Base-by-base conservation (phyloP, 768 basidiomycete genomes). In the Xerocomellus intermedius region DNA sequence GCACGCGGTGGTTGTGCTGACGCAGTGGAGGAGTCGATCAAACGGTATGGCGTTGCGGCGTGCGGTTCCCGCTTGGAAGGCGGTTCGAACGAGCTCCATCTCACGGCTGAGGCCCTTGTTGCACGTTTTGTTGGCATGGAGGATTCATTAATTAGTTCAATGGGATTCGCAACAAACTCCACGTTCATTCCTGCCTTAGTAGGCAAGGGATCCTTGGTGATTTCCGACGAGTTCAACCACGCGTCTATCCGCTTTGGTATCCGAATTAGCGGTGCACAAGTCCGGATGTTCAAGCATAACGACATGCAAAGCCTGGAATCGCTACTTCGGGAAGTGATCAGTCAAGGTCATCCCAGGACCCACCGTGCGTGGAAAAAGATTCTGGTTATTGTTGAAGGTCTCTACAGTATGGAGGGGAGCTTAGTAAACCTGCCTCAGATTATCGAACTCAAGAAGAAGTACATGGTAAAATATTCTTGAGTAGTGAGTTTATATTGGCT, bases 361-460 rank as follows among this genome's bases (percentile, higher is more conserved):
- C 97, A 98, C 65, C 75, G 97, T 19, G 96, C 96, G 14, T 98
- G 97, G 97, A 97, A 96, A 78, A 98, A 96, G 78, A 98, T 99
- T 57, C 72, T 99, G 37, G 60, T 99, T 42, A 83, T 97, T 51
- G 93, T 98, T 13, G 97, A 99, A 69, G 97, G 97, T 3, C 72
- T 99, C 42, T 98, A 93, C 75, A 94, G 91, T 57, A 99, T 99
- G 97, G 97, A 98, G 74, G 97, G 97, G n/a, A 94, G 91, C 10
- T 64, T 98, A 60, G 84, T 89, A 35, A 84, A 98, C 69, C 66
- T 99, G 41, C 97, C 95, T 4, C 77, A 65, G 13, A 76, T 99
- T 51, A 63, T 98, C 54, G 88, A 89, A 60, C 79, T 99, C 49
- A 98, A 97, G 79, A 80, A 87, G 70, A 89, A 86, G 68, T 98